Percentiles rank a stretch among this genome's conserved stretches.
Conservation (phyloP, 2,329 filamentous ascomycete genomes). For the Escovopsis sp. region DNA sequence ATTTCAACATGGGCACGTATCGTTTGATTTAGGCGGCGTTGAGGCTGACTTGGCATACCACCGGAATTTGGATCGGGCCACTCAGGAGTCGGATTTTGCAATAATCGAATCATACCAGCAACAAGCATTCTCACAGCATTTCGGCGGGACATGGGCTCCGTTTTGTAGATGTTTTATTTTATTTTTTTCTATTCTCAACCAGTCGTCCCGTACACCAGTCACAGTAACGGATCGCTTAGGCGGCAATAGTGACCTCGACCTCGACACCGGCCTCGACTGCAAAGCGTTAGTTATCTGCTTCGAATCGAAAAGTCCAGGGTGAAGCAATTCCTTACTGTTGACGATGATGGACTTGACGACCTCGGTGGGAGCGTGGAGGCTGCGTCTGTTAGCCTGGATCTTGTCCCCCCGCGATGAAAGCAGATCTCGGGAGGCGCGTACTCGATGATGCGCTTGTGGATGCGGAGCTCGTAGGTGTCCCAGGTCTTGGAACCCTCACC, state of each 20-base stretch:
- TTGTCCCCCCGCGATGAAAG: neutral
- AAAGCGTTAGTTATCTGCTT: neutral
- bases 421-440: constrained; percentile 27
- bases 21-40: constrained; percentile 3
- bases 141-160: neutral
- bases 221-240: constrained; percentile 33
- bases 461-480: constrained; percentile 98
- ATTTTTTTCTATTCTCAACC: neutral
- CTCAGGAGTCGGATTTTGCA: neutral
- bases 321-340: constrained; percentile 40
- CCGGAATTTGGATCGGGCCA: neutral
- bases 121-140: neutral
- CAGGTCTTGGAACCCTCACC: constrained; percentile 99
- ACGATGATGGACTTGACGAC: constrained; percentile 94
- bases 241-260: constrained; percentile 85
- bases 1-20: neutral
- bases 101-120: neutral
- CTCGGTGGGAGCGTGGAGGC: constrained; percentile 93
- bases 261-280: constrained; percentile 74
- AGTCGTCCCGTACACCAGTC: neutral
- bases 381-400: constrained; percentile 17
- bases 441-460: constrained; percentile 97
- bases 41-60: neutral
- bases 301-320: neutral
- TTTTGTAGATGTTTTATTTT: neutral